Evolutionary conservation across 352 stramenopile genomes (phyloP), one percentile per base, ranked within the genome.

Genomic region (Phytophthora cactorum): DNA sequence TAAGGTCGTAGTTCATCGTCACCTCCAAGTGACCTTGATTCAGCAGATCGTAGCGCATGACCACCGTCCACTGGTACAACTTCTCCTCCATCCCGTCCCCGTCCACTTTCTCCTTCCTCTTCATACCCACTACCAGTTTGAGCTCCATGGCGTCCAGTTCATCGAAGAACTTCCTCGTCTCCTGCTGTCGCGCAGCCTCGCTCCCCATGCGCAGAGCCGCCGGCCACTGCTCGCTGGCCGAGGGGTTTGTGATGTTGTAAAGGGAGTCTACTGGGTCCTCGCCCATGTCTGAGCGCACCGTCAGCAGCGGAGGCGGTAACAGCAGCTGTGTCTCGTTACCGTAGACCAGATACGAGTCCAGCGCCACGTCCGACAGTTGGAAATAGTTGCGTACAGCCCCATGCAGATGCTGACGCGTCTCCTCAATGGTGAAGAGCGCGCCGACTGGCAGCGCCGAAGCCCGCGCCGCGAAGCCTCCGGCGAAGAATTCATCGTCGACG

Each of bases 1-100:
- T 51, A n/a, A 91, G 59, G 2, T 74, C 64, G 17, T 89, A 90
- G 43, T 80, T 80, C 66, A 93, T 77, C 6, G 73, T 78, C 9
- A 91, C 81, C 45, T 91, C 80, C 29, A 93, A 51, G 47, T 93
- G 86, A 12, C 86, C 79, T 54, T 92, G 86, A 50, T 84, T 90
- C 47, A 84, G 73, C 6, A 93, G 56, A 36, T 91, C 78, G 58
- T 93, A 93, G 27, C 72, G 74, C 54, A 93, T 88, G 27, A 71
- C 71, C 4, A 91, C 66, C 44, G 74, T 77, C 86, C 86, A 93
- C 65, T 82, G 58, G 29, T 82, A 87, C 22, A 88, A 50, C 29
- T 78, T 74, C 4, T 74, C 49, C 29, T 45, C 31, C 6, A 54
- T 58, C 17, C 15, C 57, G 9, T 31, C 39, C 29, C 57, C 46